Percentiles rank a stretch among this genome's conserved stretches.
Evolutionary conservation across 1,284 basidiomycete genomes (phyloP).

Genomic region (Melampsora medusae): DNA sequence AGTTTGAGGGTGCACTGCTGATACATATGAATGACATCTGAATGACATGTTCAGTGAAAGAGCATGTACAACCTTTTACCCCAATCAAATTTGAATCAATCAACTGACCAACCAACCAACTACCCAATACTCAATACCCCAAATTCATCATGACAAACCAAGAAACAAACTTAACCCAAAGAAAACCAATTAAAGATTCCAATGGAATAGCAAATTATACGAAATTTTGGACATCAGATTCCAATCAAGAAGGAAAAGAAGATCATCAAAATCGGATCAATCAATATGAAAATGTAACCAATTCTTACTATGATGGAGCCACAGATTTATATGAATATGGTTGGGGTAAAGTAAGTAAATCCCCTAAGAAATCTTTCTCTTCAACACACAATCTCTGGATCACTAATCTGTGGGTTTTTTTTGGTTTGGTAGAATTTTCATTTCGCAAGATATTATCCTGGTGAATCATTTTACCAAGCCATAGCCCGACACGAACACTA

Average conservation of each 20-base stretch:
- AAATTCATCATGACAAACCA: too few species aligned
- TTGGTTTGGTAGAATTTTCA: conserved; percentile 54
- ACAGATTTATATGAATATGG: conserved; percentile 97
- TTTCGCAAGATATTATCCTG: conserved; percentile 55
- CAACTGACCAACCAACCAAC: too few species aligned
- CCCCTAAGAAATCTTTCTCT: not conserved
- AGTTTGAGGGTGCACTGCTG: too few species aligned
- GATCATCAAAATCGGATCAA: conserved; percentile 75
- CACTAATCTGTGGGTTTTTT: not conserved
- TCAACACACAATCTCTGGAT: not conserved
- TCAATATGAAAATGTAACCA: conserved; percentile 89
- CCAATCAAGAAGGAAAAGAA: conserved; percentile 66
- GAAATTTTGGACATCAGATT: conserved; percentile 88
- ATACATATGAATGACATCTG: too few species aligned
- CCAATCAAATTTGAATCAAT: too few species aligned
- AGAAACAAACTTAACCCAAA: not conserved
- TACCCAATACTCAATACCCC: too few species aligned
- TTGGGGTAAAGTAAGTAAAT: conserved; percentile 32
- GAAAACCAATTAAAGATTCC: conserved; percentile 65
- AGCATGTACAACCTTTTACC: too few species aligned
- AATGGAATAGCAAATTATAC: conserved; percentile 86
- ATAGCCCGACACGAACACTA: conserved; percentile 97
- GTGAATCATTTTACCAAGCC: conserved; percentile 55
- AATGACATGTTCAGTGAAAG: too few species aligned
- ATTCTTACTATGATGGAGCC: conserved; percentile 63